Percentiles rank a stretch among this genome's conserved stretches.
These are phyloP conservation scores for Fonsecaea pedrosoi DNA, from an alignment of 2,329 filamentous ascomycete genomes.

Conservation along the genomic window DNA sequence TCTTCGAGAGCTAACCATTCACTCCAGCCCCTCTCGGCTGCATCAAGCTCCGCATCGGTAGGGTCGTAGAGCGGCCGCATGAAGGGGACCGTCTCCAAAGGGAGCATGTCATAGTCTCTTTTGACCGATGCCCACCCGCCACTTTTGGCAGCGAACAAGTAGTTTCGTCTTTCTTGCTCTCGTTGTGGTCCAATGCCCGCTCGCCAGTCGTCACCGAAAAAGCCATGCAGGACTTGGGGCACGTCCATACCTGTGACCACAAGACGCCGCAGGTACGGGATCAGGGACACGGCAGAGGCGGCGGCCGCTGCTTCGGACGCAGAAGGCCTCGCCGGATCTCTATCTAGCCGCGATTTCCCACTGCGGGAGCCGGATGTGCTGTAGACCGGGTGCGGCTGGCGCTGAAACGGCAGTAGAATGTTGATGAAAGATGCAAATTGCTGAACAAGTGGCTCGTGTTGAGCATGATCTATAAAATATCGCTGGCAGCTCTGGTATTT, in stretches of 20 bases:
- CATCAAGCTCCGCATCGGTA: conserved; percentile 78
- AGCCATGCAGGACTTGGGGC: conserved; percentile 84
- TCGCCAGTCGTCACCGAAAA: conserved; percentile 94
- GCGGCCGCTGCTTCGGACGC: conserved; percentile 38
- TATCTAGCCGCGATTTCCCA: conserved; percentile 33
- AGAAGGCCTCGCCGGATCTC: conserved; percentile 24
- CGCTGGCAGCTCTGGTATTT: conserved; percentile 87
- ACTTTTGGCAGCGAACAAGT: conserved; percentile 92
- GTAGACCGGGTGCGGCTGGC: conserved; percentile 57
- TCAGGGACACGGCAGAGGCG: conserved; percentile 66
- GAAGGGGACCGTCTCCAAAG: conserved; percentile 85
- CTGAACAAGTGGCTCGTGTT: conserved; percentile 82
- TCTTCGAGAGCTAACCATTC: conserved; percentile 97
- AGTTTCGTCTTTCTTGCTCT: conserved; percentile 90
- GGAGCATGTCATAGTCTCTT: conserved; percentile 84
- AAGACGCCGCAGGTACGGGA: conserved; percentile 88
- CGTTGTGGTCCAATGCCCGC: conserved; percentile 81
- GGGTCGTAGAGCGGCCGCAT: conserved; percentile 80
- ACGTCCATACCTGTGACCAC: conserved; percentile 92
- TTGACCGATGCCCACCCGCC: conserved; percentile 90
- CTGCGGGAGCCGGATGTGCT: conserved; percentile 47
- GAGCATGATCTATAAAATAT: conserved; percentile 91
- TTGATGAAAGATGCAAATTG: conserved; percentile 90
- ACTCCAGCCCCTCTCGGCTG: conserved; percentile 85
- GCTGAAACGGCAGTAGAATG: conserved; percentile 87